These are phyloP conservation scores for Amaranthus cruentus DNA, from an alignment of 148 eudicot species.

Conservation along the genomic window DNA sequence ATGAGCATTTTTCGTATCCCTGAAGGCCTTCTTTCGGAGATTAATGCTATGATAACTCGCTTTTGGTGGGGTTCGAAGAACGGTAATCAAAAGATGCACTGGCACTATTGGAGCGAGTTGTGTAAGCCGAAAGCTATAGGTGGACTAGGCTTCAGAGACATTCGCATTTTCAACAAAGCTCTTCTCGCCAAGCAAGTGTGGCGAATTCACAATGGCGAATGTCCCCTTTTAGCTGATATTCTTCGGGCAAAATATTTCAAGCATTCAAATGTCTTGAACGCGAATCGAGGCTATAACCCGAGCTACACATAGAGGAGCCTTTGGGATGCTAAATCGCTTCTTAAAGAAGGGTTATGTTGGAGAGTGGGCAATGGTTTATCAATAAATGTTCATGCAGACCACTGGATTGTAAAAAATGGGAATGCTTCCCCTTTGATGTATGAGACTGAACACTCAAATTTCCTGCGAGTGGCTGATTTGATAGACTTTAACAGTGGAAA, in stretches of 20 bases:
- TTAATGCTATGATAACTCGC: not conserved
- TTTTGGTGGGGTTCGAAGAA: not conserved
- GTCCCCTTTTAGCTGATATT: not conserved
- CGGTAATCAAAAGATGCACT: not conserved
- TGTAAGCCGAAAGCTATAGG: not conserved
- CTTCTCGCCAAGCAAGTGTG: too few relatives aligned
- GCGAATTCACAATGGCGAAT: not conserved
- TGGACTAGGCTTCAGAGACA: not conserved
- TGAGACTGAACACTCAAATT: too few relatives aligned
- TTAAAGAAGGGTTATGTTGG: not conserved
- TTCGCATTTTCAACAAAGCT: not conserved
- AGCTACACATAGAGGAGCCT: not conserved
- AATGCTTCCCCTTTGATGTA: too few relatives aligned
- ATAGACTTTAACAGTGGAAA: too few relatives aligned
- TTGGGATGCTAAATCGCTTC: not conserved
- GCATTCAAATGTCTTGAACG: not conserved
- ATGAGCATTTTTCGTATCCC: not conserved
- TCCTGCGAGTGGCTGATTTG: too few relatives aligned
- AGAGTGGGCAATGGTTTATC: too few relatives aligned
- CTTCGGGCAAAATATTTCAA: not conserved
- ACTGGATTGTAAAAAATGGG: too few relatives aligned
- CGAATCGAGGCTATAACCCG: not conserved
- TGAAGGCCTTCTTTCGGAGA: not conserved
- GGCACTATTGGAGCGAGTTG: not conserved
- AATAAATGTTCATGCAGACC: too few relatives aligned